These are phyloP conservation scores for Neofusicoccum laricinum DNA, from an alignment of 2,329 filamentous ascomycete genomes.

Conservation along the genomic window DNA sequence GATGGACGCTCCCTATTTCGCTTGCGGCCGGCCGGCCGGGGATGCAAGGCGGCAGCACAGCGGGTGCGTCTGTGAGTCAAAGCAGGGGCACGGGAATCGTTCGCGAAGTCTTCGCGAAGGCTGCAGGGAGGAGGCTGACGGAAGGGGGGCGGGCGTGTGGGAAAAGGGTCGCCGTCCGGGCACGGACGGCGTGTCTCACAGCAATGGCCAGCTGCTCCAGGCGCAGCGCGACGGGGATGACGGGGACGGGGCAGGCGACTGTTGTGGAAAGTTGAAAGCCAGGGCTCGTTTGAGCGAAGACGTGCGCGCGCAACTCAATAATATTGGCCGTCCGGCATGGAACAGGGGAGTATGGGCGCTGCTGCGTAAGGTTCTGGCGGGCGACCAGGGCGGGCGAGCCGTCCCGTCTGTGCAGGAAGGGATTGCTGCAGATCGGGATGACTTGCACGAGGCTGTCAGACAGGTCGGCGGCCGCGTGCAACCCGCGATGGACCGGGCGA, in stretches of 20 bases:
- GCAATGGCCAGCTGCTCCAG: conserved; percentile 6
- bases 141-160: not conserved
- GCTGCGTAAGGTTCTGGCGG: not conserved
- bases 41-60: conserved; percentile 1
- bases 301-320: conserved; percentile 11
- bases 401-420: conserved; percentile 12
- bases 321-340: conserved; percentile 1
- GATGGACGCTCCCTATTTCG: conserved; percentile 12
- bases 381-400: conserved; percentile 1
- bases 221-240: conserved; percentile 7
- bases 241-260: not conserved
- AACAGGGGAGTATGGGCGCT: not conserved
- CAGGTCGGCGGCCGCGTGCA: not conserved
- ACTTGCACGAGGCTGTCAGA: conserved; percentile 14
- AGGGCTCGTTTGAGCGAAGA: conserved; percentile 10
- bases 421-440: conserved; percentile 15
- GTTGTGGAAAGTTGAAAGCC: conserved; percentile 11
- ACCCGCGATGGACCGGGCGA: not conserved
- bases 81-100: conserved; percentile 2
- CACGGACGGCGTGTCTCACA: conserved; percentile 8
- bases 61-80: not conserved
- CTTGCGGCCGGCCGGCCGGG: conserved; percentile 12
- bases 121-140: not conserved
- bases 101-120: conserved; percentile 12
- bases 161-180: conserved; percentile 3